A percentile compares a stretch with the other conserved stretches of the same genome.
phyloP scores from a whole-genome alignment of 2,329 filamentous ascomycete genomes.

The Diaporthe ampelina region DNA sequence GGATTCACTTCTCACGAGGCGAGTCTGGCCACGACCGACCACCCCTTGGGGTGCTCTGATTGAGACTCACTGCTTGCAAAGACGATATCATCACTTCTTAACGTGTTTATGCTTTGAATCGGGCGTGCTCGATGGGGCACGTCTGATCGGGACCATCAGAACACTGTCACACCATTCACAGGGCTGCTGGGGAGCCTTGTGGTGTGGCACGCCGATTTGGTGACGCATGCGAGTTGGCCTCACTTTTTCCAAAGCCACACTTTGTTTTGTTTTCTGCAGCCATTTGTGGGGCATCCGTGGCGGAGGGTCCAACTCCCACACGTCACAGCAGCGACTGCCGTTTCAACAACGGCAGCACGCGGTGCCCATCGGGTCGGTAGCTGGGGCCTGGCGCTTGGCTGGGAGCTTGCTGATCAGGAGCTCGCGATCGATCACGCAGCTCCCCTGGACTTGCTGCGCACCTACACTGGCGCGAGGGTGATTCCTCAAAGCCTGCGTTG shows the following conservation, averaged over 20 bases:
- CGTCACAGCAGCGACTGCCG: conserved; percentile 31
- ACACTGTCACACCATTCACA: conserved; percentile 14
- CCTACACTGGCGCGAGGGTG: conserved; percentile 11
- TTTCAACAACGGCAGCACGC: conserved; percentile 31
- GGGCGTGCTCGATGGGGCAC: conserved; percentile 1
- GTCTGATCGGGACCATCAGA: conserved; percentile 27
- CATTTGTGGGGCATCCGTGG: conserved; percentile 36
- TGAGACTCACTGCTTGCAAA: conserved; percentile 36
- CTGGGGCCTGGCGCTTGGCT: conserved; percentile 35
- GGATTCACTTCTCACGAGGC: conserved; percentile 1
- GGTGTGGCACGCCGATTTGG: conserved; percentile 35
- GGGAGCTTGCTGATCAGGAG: conserved; percentile 22
- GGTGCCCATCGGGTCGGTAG: conserved; percentile 36
- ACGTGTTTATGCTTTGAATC: conserved; percentile 10
- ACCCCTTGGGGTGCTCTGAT: conserved; percentile 33
- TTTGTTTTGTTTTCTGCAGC: conserved; percentile 16
- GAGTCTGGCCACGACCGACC: conserved; percentile 15
- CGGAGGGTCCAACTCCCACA: conserved; percentile 34
- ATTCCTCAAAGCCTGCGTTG: conserved; percentile 29
- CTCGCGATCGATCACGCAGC: conserved; percentile 15
- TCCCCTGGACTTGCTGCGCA: conserved; percentile 17
- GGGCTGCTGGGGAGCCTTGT: conserved; percentile 30
- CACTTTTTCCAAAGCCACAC: conserved; percentile 6
- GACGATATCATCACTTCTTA: conserved; percentile 31
- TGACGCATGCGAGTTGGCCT: conserved; percentile 31